Percentiles rank a stretch among this genome's conserved stretches.
phyloP scores from a whole-genome alignment of 2,329 filamentous ascomycete species.

The Cryphonectria naterciae region DNA sequence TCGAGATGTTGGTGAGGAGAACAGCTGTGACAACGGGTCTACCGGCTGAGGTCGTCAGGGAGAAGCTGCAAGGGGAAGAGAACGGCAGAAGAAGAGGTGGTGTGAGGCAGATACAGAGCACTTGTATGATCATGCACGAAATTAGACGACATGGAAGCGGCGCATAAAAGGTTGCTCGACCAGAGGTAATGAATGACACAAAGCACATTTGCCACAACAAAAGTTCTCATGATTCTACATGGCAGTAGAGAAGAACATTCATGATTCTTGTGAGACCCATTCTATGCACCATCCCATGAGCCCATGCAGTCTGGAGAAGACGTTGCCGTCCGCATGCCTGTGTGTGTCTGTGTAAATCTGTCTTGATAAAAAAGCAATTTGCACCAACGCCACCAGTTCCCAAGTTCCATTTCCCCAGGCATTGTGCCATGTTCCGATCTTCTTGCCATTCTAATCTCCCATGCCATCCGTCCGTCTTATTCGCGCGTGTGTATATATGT shows the following conservation, averaged over 20 bases:
- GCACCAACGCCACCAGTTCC: neutral
- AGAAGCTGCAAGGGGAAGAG: neutral
- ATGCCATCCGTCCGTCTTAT: neutral
- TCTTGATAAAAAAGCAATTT: neutral
- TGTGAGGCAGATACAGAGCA: neutral
- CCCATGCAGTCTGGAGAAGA: slow-evolving; percentile 10
- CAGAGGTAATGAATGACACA: slow-evolving; percentile 15
- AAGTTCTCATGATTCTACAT: neutral
- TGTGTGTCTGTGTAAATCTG: neutral
- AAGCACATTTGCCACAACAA: neutral
- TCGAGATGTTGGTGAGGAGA: neutral
- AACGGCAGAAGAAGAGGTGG: neutral
- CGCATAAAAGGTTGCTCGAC: slow-evolving; percentile 15
- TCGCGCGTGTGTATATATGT: neutral
- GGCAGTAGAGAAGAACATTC: neutral
- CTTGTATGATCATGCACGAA: slow-evolving; percentile 24
- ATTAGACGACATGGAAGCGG: slow-evolving; percentile 25
- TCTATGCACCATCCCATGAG: neutral
- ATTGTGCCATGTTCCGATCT: neutral
- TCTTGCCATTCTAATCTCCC: neutral
- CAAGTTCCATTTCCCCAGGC: neutral
- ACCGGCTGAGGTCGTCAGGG: neutral
- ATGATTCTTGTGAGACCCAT: neutral
- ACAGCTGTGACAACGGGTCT: slow-evolving; percentile 5
- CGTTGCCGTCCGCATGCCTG: slow-evolving; percentile 4